Percentiles rank a stretch among this genome's conserved stretches.
These are phyloP conservation scores for Nidularia pulvinata DNA, from an alignment of 768 basidiomycete species.

Conservation along the genomic window DNA sequence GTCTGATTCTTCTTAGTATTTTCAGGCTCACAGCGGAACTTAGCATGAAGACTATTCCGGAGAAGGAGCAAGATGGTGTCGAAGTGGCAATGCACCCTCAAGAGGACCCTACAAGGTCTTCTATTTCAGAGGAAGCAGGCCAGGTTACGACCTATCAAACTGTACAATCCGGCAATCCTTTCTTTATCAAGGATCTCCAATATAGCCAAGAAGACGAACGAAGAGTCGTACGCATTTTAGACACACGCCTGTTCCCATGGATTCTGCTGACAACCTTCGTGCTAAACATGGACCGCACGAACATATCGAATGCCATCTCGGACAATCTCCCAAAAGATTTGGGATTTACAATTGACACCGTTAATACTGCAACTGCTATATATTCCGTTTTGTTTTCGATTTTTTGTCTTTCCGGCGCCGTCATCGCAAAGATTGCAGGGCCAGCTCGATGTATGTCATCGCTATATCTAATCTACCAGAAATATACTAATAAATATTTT, in stretches of 20 bases:
- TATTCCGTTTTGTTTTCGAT: slow-evolving; percentile 31
- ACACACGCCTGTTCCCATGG: slow-evolving; percentile 21
- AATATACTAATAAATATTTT: background rate
- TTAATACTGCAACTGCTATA: slow-evolving; percentile 34
- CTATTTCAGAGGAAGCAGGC: background rate
- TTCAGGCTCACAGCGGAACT: no score
- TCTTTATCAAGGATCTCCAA: slow-evolving; percentile 21
- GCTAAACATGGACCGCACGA: slow-evolving; percentile 41
- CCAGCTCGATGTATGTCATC: slow-evolving; percentile 28
- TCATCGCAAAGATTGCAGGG: slow-evolving; percentile 35
- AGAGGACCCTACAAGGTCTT: background rate
- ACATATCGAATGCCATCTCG: slow-evolving; percentile 38
- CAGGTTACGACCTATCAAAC: background rate
- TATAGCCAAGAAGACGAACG: slow-evolving; percentile 30
- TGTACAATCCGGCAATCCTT: slow-evolving; percentile 5
- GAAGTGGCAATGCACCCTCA: background rate
- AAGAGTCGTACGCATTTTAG: slow-evolving; percentile 19
- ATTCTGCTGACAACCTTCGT: slow-evolving; percentile 30
- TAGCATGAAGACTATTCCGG: background rate
- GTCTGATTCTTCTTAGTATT: no score
- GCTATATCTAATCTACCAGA: background rate
- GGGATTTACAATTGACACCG: slow-evolving; percentile 35
- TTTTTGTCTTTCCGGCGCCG: slow-evolving; percentile 31
- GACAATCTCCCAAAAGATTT: slow-evolving; percentile 34
- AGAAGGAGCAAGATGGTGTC: background rate